Evolutionary conservation across 495 filamentous ascomycete species (phyloP).

Genomic region (Chaetomium fimeti): DNA sequence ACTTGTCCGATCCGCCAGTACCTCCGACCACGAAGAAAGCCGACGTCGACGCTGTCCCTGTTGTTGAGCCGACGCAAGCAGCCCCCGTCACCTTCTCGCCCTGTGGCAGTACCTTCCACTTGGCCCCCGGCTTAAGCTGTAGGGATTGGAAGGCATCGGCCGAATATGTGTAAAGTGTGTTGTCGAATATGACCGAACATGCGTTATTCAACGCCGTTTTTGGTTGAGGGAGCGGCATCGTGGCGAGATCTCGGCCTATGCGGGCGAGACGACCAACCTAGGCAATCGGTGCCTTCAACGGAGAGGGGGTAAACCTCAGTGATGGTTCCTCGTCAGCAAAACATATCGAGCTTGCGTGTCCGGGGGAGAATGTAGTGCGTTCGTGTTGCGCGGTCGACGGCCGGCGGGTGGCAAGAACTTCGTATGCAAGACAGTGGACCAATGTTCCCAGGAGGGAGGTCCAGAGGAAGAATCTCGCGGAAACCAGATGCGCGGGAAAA

Average conservation of each 20-base stretch:
- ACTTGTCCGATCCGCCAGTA: conserved; percentile 52
- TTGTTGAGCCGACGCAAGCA: conserved; percentile 70
- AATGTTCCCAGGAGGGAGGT: not conserved
- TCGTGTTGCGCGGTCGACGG: not conserved
- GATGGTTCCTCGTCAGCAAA: conserved; percentile 24
- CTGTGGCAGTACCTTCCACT: conserved; percentile 65
- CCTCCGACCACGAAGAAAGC: conserved; percentile 87
- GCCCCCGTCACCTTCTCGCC: conserved; percentile 69
- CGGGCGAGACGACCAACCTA: not conserved
- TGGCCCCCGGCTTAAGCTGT: conserved; percentile 60
- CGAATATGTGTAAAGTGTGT: conserved; percentile 85
- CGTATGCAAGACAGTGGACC: not conserved
- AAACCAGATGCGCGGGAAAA: conserved; percentile 3
- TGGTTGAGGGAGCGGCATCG: conserved; percentile 66
- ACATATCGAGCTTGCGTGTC: conserved; percentile 28
- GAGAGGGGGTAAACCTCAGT: conserved; percentile 16
- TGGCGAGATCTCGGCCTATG: conserved; percentile 24
- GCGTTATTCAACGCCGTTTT: conserved; percentile 63
- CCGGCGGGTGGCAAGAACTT: not conserved
- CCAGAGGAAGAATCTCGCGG: not conserved
- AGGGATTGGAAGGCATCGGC: conserved; percentile 72
- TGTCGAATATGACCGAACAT: conserved; percentile 79
- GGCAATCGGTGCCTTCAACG: conserved; percentile 24
- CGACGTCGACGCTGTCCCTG: conserved; percentile 49
- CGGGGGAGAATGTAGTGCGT: conserved; percentile 2